Conservation (phyloP, 1,284 basidiomycete genomes). For the Clitocybe nebularis region DNA sequence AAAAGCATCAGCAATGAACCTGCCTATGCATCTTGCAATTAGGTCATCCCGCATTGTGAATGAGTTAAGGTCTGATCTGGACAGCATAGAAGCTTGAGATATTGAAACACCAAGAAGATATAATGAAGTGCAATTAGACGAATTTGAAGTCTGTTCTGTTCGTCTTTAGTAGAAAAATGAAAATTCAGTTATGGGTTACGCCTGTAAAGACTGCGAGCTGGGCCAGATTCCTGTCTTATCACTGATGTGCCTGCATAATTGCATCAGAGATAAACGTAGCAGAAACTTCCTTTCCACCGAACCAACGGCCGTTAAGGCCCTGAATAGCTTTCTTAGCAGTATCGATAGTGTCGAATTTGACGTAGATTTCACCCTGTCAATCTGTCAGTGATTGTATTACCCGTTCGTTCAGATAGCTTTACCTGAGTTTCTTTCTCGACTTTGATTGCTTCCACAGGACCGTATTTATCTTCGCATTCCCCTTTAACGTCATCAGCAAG, state of each 20-base stretch:
- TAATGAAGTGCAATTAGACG: slow-evolving; percentile 26
- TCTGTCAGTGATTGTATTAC: slow-evolving; percentile 11
- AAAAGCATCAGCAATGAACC: slow-evolving; percentile 30
- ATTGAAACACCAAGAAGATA: slow-evolving; percentile 27
- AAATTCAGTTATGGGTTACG: slow-evolving; percentile 19
- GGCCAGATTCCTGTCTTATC: slow-evolving; percentile 17
- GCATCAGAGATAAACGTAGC: slow-evolving; percentile 87
- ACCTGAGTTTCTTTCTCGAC: slow-evolving; percentile 94
- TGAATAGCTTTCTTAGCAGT: slow-evolving; percentile 81
- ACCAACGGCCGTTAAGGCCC: slow-evolving; percentile 93
- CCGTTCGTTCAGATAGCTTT: slow-evolving; percentile 18
- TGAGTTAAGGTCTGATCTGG: slow-evolving; percentile 27
- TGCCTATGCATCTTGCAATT: slow-evolving; percentile 30
- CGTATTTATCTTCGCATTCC: slow-evolving; percentile 92
- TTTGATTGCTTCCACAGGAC: slow-evolving; percentile 82
- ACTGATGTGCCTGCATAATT: slow-evolving; percentile 89
- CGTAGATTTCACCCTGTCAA: slow-evolving; percentile 94
- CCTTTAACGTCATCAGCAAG: slow-evolving; percentile 94
- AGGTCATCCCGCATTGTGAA: slow-evolving; percentile 18
- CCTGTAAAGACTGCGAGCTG: slow-evolving; percentile 12
- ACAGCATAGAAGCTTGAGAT: slow-evolving; percentile 30
- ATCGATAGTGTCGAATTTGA: slow-evolving; percentile 83
- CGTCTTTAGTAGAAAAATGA: slow-evolving; percentile 18
- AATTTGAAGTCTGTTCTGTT: slow-evolving; percentile 22
- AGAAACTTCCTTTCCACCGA: slow-evolving; percentile 85